A percentile compares a stretch with the other conserved stretches of the same genome.
These are phyloP conservation scores for Cordyceps cateniannulata DNA, from an alignment of 2,329 filamentous ascomycete genomes.

Conservation along the genomic window DNA sequence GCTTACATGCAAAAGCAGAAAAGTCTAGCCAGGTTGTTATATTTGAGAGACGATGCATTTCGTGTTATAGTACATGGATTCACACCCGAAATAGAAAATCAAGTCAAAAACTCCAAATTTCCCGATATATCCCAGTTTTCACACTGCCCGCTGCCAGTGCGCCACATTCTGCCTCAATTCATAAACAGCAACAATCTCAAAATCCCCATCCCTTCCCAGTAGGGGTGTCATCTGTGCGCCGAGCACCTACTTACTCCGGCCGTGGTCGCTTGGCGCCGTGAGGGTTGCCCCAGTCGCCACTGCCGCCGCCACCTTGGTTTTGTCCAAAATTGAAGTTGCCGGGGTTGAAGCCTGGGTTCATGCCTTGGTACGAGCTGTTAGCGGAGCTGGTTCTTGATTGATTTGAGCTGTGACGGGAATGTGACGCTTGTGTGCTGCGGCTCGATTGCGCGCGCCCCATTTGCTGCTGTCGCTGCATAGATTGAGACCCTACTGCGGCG, in stretches of 20 bases:
- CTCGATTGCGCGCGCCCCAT: neutral
- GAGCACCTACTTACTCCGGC: slow-evolving; percentile 48
- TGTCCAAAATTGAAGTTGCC: slow-evolving; percentile 60
- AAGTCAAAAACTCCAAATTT: neutral
- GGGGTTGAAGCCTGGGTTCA: slow-evolving; percentile 65
- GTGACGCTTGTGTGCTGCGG: neutral
- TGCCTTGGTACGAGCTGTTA: slow-evolving; percentile 49
- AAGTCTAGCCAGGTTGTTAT: neutral
- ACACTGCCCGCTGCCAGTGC: neutral
- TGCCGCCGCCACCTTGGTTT: slow-evolving; percentile 36
- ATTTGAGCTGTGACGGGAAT: neutral
- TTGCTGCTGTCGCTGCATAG: neutral
- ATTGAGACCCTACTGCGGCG: neutral
- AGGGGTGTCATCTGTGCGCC: neutral
- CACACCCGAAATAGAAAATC: neutral
- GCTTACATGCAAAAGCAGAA: neutral
- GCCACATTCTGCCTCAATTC: neutral
- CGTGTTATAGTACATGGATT: slow-evolving; percentile 2
- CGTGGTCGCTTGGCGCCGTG: slow-evolving; percentile 75
- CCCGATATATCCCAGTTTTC: neutral
- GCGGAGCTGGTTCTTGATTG: slow-evolving; percentile 18
- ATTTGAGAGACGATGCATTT: neutral
- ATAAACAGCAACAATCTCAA: neutral
- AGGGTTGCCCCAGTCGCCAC: slow-evolving; percentile 66
- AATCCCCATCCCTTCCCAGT: neutral